Percentiles rank a stretch among this genome's conserved stretches.
phyloP scores from a whole-genome alignment of 495 filamentous ascomycete genomes.

The Podospora pseudocomata region DNA sequence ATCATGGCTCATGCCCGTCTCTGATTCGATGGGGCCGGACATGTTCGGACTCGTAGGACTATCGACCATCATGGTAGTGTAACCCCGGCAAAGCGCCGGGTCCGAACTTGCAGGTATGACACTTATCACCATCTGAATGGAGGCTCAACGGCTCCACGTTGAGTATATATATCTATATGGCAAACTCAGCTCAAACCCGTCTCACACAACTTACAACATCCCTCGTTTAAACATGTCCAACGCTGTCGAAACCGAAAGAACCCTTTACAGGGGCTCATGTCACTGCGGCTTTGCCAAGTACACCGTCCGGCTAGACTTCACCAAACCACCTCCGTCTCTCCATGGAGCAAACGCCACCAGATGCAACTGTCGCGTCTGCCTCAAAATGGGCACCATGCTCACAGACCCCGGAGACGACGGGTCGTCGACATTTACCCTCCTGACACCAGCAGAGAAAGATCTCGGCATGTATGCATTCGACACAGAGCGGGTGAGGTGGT shows the following conservation, averaged over 20 bases:
- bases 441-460: background rate
- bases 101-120: background rate
- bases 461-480: slow-evolving; percentile 6
- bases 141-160: background rate
- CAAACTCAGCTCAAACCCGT: too few relatives aligned
- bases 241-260: background rate
- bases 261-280: slow-evolving; percentile 14
- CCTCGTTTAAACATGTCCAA: background rate
- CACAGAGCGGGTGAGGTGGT: background rate
- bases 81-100: background rate
- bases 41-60: background rate
- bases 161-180: background rate
- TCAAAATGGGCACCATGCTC: slow-evolving; percentile 26
- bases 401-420: slow-evolving; percentile 21
- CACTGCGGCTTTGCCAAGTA: slow-evolving; percentile 27
- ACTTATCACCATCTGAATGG: background rate
- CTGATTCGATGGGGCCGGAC: background rate
- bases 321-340: background rate
- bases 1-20: background rate
- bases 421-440: slow-evolving; percentile 25
- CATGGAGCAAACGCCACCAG: slow-evolving; percentile 5
- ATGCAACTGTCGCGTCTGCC: slow-evolving; percentile 27
- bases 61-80: background rate
- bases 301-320: background rate
- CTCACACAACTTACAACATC: background rate